Percentiles rank a stretch among this genome's conserved stretches.
phyloP scores from a whole-genome alignment of 352 stramenopile genomes.

The Globisporangium uncinulatum region DNA sequence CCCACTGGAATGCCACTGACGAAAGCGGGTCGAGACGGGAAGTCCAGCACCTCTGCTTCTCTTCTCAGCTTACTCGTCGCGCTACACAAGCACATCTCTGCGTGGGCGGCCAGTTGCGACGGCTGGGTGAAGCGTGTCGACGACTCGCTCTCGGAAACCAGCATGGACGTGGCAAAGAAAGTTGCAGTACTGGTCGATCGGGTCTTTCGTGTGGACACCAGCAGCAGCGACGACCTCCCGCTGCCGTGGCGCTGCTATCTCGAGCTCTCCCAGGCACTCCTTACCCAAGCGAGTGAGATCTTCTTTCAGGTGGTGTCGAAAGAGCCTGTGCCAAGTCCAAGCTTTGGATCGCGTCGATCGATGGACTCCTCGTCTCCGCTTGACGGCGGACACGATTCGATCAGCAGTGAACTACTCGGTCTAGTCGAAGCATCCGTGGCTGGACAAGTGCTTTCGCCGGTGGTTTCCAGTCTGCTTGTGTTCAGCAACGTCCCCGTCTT shows the following conservation, averaged over 20 bases:
- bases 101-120: conserved; percentile 34
- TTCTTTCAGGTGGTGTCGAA: conserved; percentile 21
- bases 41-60: not conserved
- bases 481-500: conserved; percentile 58
- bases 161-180: conserved; percentile 11
- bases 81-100: conserved; percentile 70
- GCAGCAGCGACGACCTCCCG: conserved; percentile 20
- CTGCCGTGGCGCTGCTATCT: conserved; percentile 41
- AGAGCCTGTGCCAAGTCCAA: conserved; percentile 25
- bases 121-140: conserved; percentile 20
- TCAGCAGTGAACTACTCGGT: conserved; percentile 13
- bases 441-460: conserved; percentile 41
- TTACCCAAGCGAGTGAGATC: conserved; percentile 27
- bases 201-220: conserved; percentile 28
- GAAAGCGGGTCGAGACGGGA: not conserved
- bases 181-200: conserved; percentile 25
- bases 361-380: not conserved
- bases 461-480: conserved; percentile 49
- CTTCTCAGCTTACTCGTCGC: conserved; percentile 21
- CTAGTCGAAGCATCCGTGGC: conserved; percentile 40
- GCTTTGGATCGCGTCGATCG: conserved; percentile 8
- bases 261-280: conserved; percentile 26
- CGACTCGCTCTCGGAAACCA: not conserved
- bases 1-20: not conserved
- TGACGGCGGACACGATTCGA: not conserved